phyloP scores from a whole-genome alignment of 2,329 filamentous ascomycete genomes.

The Nectriaceae sp. region DNA sequence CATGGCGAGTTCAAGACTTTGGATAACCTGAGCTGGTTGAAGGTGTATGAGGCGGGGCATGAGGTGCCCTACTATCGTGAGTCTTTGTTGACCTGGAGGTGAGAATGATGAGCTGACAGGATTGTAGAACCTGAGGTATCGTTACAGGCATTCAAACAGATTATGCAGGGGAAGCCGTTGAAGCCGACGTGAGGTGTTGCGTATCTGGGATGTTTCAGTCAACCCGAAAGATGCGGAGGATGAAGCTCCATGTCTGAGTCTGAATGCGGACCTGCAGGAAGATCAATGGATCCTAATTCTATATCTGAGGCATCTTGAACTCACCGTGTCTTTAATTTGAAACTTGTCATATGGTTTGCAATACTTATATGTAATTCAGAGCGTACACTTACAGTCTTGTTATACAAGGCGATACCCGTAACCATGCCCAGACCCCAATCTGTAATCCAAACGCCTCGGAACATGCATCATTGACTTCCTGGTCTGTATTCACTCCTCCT shows the following conservation, averaged over 20 bases:
- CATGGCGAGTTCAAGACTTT: constrained; percentile 51
- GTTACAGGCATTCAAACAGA: constrained; percentile 28
- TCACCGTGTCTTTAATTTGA: too few species aligned
- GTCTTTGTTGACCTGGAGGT: background rate
- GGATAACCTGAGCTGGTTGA: constrained; percentile 59
- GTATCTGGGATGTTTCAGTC: background rate
- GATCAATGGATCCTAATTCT: too few species aligned
- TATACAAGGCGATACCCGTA: background rate
- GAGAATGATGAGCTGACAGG: constrained; percentile 5
- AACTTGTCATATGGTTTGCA: too few species aligned
- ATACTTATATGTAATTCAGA: background rate
- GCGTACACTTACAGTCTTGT: background rate
- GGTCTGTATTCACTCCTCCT: background rate
- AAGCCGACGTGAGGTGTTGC: constrained; percentile 15
- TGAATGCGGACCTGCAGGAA: too few species aligned
- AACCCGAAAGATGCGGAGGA: too few species aligned
- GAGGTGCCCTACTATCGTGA: constrained; percentile 51
- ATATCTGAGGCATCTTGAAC: too few species aligned
- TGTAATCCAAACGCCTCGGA: constrained; percentile 1
- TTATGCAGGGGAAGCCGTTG: constrained; percentile 25
- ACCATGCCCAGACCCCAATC: too few species aligned
- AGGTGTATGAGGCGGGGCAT: constrained; percentile 61
- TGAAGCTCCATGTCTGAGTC: too few species aligned
- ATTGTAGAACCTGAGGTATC: constrained; percentile 27
- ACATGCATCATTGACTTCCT: background rate